Evolutionary conservation across 202 grass and related monocot species (phyloP).

Genomic region (Saccharum hybrid): DNA sequence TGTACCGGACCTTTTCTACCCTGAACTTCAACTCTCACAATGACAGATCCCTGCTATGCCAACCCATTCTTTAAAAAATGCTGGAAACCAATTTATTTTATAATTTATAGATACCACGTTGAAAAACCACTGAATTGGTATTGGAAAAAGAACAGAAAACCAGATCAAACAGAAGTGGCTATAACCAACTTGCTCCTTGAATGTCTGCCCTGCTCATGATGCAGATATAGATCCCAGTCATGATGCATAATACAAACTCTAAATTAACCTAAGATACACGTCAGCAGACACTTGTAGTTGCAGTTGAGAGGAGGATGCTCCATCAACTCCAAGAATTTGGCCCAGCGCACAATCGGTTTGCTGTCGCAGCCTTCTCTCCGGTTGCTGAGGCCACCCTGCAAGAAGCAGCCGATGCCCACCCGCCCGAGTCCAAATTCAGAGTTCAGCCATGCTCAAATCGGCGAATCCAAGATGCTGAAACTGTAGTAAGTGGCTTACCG

Average conservation of each 20-base stretch:
- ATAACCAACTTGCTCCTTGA: background rate
- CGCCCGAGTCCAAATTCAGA: background rate
- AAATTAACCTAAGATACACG: background rate
- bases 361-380: background rate
- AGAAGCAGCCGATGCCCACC: background rate
- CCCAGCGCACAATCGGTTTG: background rate
- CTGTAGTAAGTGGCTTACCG: background rate
- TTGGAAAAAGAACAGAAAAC: background rate
- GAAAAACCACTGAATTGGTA: background rate
- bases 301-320: slow-evolving; percentile 27
- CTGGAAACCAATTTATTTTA: background rate
- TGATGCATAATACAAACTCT: background rate
- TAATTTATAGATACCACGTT: background rate
- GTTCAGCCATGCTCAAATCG: background rate
- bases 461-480: background rate
- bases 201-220: background rate
- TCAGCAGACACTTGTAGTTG: slow-evolving; percentile 11
- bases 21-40: slow-evolving; percentile 3
- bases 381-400: slow-evolving; percentile 10
- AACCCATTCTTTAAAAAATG: background rate
- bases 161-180: slow-evolving; percentile 11
- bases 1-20: background rate
- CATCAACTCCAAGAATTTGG: slow-evolving; percentile 10
- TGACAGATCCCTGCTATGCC: background rate
- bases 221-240: background rate